Percentiles rank a stretch among this genome's conserved stretches.
Conservation (phyloP, 208 protist genomes). For the Acanthamoeba triangularis region DNA sequence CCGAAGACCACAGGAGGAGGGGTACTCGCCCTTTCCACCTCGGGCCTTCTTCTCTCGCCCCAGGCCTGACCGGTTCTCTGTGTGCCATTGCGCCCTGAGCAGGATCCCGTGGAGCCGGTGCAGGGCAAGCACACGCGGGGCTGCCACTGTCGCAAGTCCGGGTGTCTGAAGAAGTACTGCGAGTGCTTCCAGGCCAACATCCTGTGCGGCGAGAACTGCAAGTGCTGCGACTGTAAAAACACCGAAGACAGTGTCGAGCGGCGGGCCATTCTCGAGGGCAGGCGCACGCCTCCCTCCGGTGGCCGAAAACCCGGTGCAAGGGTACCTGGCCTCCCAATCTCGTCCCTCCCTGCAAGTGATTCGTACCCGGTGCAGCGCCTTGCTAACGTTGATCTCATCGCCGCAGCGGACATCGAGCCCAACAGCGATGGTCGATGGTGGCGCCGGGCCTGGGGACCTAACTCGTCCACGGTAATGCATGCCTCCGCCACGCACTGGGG, state of each 20-base stretch:
- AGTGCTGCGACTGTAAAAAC: conserved; percentile 89
- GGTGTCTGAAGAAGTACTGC: conserved; percentile 91
- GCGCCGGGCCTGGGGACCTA: not conserved
- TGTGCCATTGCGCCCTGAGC: not conserved
- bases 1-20: conserved; percentile 16
- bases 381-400: not conserved
- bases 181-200: conserved; percentile 90
- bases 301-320: not conserved
- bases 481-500: no score
- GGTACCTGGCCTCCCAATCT: not conserved
- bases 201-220: conserved; percentile 87
- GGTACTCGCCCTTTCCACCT: not conserved
- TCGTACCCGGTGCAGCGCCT: not conserved
- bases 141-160: conserved; percentile 88
- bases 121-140: conserved; percentile 83
- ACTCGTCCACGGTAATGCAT: not conserved
- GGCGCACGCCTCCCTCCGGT: conserved; percentile 68
- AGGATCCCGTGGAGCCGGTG: conserved; percentile 67
- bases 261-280: conserved; percentile 57
- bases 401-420: not conserved
- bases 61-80: not conserved
- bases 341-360: not conserved
- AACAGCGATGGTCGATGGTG: not conserved
- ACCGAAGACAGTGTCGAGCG: conserved; percentile 53
- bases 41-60: not conserved